Evolutionary conservation across 2,329 filamentous ascomycete genomes (phyloP).

Genomic region (Diaporthe vexans): DNA sequence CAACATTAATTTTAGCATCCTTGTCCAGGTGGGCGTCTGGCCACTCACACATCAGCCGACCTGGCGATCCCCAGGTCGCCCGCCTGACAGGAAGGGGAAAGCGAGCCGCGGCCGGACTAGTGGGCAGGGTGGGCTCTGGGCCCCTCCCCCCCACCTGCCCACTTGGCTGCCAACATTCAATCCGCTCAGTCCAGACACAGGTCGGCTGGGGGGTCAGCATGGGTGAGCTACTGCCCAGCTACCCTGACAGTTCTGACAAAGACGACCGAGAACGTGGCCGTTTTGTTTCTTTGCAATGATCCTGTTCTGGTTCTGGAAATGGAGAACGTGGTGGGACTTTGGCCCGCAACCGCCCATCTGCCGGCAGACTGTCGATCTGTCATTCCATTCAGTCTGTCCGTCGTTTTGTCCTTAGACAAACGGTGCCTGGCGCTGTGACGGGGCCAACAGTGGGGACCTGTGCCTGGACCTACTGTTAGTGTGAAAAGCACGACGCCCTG

Average conservation of each 20-base stretch:
- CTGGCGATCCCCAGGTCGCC: slow-evolving; percentile 8
- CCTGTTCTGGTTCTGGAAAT: slow-evolving; percentile 18
- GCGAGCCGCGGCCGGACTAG: slow-evolving; percentile 13
- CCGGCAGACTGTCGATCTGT: not conserved
- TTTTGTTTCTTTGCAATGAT: slow-evolving; percentile 25
- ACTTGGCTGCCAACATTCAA: slow-evolving; percentile 15
- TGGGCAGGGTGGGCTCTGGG: slow-evolving; percentile 4
- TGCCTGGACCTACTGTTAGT: slow-evolving; percentile 6
- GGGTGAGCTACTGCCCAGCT: slow-evolving; percentile 12
- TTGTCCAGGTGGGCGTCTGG: slow-evolving; percentile 27
- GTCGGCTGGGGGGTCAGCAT: not conserved
- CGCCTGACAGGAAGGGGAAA: slow-evolving; percentile 28
- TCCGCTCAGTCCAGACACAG: slow-evolving; percentile 6
- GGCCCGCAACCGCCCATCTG: not conserved
- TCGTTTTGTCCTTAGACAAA: slow-evolving; percentile 23
- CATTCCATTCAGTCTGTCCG: not conserved
- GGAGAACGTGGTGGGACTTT: slow-evolving; percentile 19
- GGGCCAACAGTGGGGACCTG: slow-evolving; percentile 22
- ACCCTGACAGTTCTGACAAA: slow-evolving; percentile 29
- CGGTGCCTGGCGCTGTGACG: slow-evolving; percentile 15
- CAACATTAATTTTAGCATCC: slow-evolving; percentile 40
- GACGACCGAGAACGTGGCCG: slow-evolving; percentile 35
- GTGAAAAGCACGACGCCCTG: not conserved
- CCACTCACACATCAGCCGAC: slow-evolving; percentile 35
- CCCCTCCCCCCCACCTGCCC: not conserved